A percentile compares a stretch with the other conserved stretches of the same genome.
Conservation (phyloP, 2,329 filamentous ascomycete genomes). For the Fusarium subtropicale region DNA sequence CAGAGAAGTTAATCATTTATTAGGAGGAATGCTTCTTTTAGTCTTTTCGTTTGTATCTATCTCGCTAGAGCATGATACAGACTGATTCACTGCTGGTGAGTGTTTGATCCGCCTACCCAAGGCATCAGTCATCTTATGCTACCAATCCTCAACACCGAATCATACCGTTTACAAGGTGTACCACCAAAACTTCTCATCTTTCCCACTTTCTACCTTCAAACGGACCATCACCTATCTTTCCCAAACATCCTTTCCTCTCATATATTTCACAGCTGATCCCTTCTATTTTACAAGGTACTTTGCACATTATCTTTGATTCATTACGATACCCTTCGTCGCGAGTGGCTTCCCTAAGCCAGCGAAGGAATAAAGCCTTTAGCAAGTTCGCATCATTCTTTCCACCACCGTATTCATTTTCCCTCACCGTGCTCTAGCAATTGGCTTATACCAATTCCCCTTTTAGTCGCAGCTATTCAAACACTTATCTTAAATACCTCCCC, state of each 20-base stretch:
- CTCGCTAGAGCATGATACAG: not conserved
- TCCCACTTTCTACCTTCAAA: not conserved
- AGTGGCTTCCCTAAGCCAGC: not conserved
- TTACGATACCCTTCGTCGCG: not conserved
- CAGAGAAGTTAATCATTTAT: not conserved
- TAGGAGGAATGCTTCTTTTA: not conserved
- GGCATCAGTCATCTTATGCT: not conserved
- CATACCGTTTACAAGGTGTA: conserved; percentile 5
- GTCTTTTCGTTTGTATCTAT: not conserved
- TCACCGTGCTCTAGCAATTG: not conserved
- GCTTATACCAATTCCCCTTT: not conserved
- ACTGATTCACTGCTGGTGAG: not conserved
- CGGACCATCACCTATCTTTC: not conserved
- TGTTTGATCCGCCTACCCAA: not conserved
- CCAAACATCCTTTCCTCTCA: not conserved
- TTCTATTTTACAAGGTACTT: not conserved
- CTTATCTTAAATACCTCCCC: not conserved
- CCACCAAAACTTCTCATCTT: not conserved
- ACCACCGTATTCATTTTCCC: not conserved
- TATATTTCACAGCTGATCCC: too few relatives aligned
- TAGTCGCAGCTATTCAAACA: not conserved
- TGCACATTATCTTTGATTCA: not conserved
- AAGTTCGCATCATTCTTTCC: conserved; percentile 1
- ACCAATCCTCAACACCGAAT: not conserved
- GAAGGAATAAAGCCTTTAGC: too few relatives aligned